Base-by-base conservation (phyloP, 169 alveolate genomes). In the Eimeria zaria region DNA sequence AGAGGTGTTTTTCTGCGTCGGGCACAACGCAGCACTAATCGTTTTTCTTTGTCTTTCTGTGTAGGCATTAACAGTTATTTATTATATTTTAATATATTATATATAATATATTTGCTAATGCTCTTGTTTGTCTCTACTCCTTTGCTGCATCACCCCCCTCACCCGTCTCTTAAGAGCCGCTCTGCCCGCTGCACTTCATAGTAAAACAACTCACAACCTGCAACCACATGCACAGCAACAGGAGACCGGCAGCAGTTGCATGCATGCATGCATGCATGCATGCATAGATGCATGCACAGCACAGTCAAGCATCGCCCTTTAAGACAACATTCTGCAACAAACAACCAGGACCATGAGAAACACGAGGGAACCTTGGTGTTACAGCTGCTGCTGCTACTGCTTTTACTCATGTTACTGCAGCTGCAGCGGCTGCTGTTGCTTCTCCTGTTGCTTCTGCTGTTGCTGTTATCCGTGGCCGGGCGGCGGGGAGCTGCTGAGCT, bases 131-230 rank as follows among this genome's bases (percentile, higher is more conserved):
- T 74, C 60, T 41, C 60, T 36, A n/a, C n/a, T n/a, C 62, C 18
- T 11, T 27, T 46, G n/a, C 51, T 1, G 60, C 51, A 39, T 22
- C 85, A 0, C 53, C 24, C 55, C 24, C 30, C 91, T 84, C 22
- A 53, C 76, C 91, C 91, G 20, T 51, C 76, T 36, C 76, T 64
- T 36, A 84, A 36, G 8, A 84, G 91, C 51, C 91, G 62, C 91
- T 84, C 91, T 6, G 91, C 91, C 51, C 91, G 7, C 41, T 44
- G 73, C 58, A 84, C 64, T 58, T 84, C 76, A 39, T 22, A 84
- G 51, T 53, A 84, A 84, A 84, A 33, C 53, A 12, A 6, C 41
- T 84, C 91, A 5, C 53, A 12, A 18, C 91, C 91, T 84, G 76
- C 33, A 58, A 27, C 33, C 55, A 4, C 74, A 73, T 73, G 83